phyloP scores from a whole-genome alignment of 2,329 filamentous ascomycete species.

The Alternaria sp. region DNA sequence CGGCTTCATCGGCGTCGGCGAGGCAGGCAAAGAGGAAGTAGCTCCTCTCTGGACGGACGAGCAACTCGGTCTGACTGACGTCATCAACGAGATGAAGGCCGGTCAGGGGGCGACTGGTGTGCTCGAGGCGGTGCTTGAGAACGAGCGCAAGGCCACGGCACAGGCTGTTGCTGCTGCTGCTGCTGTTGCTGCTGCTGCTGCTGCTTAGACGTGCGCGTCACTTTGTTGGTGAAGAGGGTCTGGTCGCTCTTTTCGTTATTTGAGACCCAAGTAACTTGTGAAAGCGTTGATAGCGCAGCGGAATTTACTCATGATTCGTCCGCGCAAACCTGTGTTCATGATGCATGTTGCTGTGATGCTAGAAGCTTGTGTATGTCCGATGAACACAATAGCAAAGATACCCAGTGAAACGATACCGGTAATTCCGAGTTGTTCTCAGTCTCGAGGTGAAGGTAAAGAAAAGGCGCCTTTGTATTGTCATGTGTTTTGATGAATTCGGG shows the following conservation, averaged over 20 bases:
- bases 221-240: slow-evolving; percentile 24
- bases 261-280: slow-evolving; percentile 33
- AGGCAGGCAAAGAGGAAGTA: slow-evolving; percentile 66
- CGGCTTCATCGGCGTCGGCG: slow-evolving; percentile 93
- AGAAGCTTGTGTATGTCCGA: background rate
- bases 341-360: background rate
- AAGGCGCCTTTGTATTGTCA: background rate
- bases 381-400: accelerated
- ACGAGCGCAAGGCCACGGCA: slow-evolving; percentile 55
- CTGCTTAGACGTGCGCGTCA: slow-evolving; percentile 37
- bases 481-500: background rate
- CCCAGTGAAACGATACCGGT: no score
- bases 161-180: slow-evolving; percentile 56
- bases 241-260: slow-evolving; percentile 43
- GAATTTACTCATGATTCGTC: slow-evolving; percentile 13
- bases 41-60: slow-evolving; percentile 89
- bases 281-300: slow-evolving; percentile 7
- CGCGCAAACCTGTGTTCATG: background rate
- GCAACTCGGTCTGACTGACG: slow-evolving; percentile 77
- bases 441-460: background rate
- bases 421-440: background rate
- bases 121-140: slow-evolving; percentile 60
- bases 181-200: slow-evolving; percentile 56
- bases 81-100: slow-evolving; percentile 62
- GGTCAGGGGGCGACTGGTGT: slow-evolving; percentile 56